Conservation (phyloP, 129 eudicot species). For the Chrysanthemum lavandulifolium region DNA sequence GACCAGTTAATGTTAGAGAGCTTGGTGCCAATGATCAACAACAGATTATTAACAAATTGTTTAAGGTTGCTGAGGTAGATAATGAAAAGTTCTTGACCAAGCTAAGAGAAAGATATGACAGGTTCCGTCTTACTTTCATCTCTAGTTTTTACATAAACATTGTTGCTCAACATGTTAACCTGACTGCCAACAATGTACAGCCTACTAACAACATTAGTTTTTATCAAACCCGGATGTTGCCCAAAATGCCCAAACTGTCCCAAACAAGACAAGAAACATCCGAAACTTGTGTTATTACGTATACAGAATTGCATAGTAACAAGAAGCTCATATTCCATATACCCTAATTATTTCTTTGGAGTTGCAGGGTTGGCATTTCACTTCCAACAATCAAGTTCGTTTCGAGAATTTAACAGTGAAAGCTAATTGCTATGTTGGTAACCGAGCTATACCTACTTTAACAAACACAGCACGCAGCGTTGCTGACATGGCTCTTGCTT, state of each 20-base stretch:
- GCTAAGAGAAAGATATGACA: constrained; percentile 55
- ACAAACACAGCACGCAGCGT: constrained; percentile 47
- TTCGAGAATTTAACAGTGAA: constrained; percentile 42
- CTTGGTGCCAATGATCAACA: constrained; percentile 46
- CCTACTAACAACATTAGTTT: too few relatives aligned
- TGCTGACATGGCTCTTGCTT: constrained; percentile 40
- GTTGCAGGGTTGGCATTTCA: constrained; percentile 44
- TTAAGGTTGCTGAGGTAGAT: constrained; percentile 76
- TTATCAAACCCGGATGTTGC: too few relatives aligned
- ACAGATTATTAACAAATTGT: constrained; percentile 48
- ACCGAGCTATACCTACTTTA: constrained; percentile 54
- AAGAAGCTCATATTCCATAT: constrained; percentile 8
- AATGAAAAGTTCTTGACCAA: constrained; percentile 62
- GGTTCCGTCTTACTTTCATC: constrained; percentile 34
- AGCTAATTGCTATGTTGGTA: constrained; percentile 49
- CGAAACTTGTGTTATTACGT: too few relatives aligned
- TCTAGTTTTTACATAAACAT: not conserved
- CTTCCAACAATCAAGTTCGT: constrained; percentile 49
- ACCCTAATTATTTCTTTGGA: not conserved
- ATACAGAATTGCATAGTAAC: not conserved
- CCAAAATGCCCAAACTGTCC: too few relatives aligned
- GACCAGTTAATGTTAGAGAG: constrained; percentile 49
- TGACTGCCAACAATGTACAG: too few relatives aligned
- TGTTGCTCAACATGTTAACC: not conserved
- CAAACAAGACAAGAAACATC: too few relatives aligned